Conservation (phyloP, 257 asterid genomes). For the Agastache rugosa region DNA sequence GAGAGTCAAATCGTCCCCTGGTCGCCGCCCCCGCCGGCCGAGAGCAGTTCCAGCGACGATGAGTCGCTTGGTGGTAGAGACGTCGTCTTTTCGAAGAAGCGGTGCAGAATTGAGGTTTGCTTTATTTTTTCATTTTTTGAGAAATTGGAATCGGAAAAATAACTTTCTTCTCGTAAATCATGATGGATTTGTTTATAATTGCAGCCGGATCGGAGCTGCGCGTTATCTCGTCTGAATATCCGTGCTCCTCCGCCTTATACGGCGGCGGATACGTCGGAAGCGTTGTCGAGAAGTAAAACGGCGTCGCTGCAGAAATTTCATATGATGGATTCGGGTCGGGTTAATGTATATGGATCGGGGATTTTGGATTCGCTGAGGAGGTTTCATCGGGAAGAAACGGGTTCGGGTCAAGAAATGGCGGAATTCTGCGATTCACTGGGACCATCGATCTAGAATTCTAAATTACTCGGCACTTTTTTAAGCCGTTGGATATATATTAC, state of each 20-base stretch:
- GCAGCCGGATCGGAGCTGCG: slow-evolving; percentile 41
- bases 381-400: slow-evolving; percentile 39
- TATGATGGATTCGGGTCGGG: slow-evolving; percentile 32
- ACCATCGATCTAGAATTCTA: slow-evolving; percentile 47
- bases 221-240: slow-evolving; percentile 18
- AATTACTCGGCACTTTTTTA: slow-evolving; percentile 24
- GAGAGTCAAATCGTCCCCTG: slow-evolving; percentile 64
- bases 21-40: slow-evolving; percentile 58
- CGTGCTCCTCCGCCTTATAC: slow-evolving; percentile 18
- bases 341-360: slow-evolving; percentile 20
- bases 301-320: slow-evolving; percentile 29
- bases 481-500: slow-evolving; percentile 37
- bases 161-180: neutral
- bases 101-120: slow-evolving; percentile 45
- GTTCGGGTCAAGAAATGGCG: slow-evolving; percentile 25
- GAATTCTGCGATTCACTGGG: slow-evolving; percentile 34
- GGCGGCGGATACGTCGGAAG: slow-evolving; percentile 8
- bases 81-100: slow-evolving; percentile 42
- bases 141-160: neutral
- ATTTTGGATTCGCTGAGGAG: slow-evolving; percentile 41
- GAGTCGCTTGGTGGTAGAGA: slow-evolving; percentile 33
- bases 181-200: neutral
- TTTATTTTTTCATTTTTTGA: neutral
- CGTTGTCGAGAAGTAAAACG: slow-evolving; percentile 7
- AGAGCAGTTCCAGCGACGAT: slow-evolving; percentile 49